Base-by-base conservation (phyloP, 805 yeast species). In the Pichia membranifaciens region DNA sequence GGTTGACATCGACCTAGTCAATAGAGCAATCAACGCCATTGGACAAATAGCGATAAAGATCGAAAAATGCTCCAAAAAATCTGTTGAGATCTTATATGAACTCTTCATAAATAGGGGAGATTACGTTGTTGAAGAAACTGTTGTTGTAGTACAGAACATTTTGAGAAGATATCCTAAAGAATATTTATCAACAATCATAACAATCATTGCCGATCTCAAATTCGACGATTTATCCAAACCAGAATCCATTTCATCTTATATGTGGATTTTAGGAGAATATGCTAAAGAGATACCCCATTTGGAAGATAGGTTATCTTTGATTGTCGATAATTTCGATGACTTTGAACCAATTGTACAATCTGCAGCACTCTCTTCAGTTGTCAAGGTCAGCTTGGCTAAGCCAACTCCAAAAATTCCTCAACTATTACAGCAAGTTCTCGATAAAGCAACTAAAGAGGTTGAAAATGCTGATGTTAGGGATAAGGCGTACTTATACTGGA, bases 381-480 rank as follows among this genome's bases (percentile, higher is more conserved):
- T 84, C 3, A 83, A 79, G 59, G 67, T 84, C 42, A 71, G 66
- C 35, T 52, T 74, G 22, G 45, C 55, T 2, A 61, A 59, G 34
- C 66, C 71, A 17, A 57, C 67, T 3, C 58, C 64, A 4, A 53
- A 52, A 13, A 61, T 65, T 44, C 70, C 76, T 28, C 64, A 56
- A 21, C 58, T 71, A 21, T 68, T 85, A 53, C 90, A 84, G 57
- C 70, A 68, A 38, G 72, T 81, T 6, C 72, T 85, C 54, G 82
- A 79, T 50, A 61, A 73, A 50, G 80, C 87, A 9, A 84, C 89
- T 4, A 76, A 75, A 49, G 74, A 77, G 38, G 72, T 84, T 48
- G 84, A 82, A 51, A 83, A 82, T 58, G 78, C 87, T 2, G 95
- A 85, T 59, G 84, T 85, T 23, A 74, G 93, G 62, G 95, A 85